These are phyloP conservation scores for Colletotrichum sp. DNA, from an alignment of 2,329 filamentous ascomycete genomes.

Conservation along the genomic window DNA sequence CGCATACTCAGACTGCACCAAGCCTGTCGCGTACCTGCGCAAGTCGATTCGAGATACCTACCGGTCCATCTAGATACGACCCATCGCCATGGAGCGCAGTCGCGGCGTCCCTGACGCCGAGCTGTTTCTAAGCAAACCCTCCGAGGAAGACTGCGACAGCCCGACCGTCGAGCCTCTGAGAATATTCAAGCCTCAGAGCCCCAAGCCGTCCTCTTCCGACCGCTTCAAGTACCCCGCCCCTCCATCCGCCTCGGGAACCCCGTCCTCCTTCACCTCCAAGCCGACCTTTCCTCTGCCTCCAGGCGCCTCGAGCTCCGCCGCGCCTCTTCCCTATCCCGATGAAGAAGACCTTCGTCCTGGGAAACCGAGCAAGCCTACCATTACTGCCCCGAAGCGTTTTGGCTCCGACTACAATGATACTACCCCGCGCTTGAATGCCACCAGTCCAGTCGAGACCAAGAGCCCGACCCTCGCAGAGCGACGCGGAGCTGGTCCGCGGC, in stretches of 20 bases:
- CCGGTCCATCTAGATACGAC: constrained; percentile 21
- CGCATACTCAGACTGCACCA: constrained; percentile 1
- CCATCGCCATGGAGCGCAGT: constrained; percentile 52
- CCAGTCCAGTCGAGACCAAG: constrained; percentile 60
- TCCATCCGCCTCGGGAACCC: constrained; percentile 39
- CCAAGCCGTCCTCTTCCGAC: constrained; percentile 53
- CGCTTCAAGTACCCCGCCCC: constrained; percentile 59
- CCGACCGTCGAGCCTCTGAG: constrained; percentile 84
- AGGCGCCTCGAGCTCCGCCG: constrained; percentile 73
- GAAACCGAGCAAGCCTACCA: constrained; percentile 42
- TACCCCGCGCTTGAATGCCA: constrained; percentile 57
- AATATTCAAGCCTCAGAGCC: constrained; percentile 80
- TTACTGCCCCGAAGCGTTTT: constrained; percentile 48
- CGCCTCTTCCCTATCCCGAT: constrained; percentile 74
- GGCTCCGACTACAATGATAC: constrained; percentile 54
- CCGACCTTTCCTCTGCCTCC: constrained; percentile 69
- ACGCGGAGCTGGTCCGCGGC: constrained; percentile 80
- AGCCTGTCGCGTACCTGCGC: constrained; percentile 24
- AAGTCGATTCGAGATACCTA: constrained; percentile 19
- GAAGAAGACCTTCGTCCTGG: constrained; percentile 60
- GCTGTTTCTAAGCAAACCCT: constrained; percentile 76
- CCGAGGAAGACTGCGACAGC: constrained; percentile 63
- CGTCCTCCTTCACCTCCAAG: constrained; percentile 48
- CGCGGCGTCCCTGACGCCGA: constrained; percentile 79
- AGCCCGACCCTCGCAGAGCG: constrained; percentile 77